phyloP scores from a whole-genome alignment of 352 stramenopile species.

The Globisporangium acanthophoron region DNA sequence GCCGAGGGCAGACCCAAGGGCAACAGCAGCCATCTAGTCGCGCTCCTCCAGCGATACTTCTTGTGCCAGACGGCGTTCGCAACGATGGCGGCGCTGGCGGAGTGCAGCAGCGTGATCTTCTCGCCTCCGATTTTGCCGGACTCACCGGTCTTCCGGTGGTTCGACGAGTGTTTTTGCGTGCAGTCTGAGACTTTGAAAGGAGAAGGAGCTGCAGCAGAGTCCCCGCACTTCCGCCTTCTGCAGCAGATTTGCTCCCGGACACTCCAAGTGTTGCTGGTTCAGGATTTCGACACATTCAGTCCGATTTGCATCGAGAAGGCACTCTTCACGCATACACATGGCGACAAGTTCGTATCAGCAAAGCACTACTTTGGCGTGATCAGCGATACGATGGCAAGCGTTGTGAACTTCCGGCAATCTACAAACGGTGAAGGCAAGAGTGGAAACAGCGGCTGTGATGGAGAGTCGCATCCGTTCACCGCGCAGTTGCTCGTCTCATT shows the following conservation, averaged over 20 bases:
- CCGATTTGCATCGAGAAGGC: constrained; percentile 37
- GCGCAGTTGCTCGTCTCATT: constrained; percentile 32
- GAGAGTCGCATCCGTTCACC: background rate
- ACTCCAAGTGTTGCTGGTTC: constrained; percentile 26
- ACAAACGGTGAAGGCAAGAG: background rate
- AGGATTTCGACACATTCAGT: constrained; percentile 20
- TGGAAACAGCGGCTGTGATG: background rate
- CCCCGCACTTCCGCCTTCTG: constrained; percentile 35
- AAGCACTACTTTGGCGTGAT: constrained; percentile 37
- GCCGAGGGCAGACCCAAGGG: background rate
- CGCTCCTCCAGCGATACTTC: constrained; percentile 25
- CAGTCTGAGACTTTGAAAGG: constrained; percentile 6
- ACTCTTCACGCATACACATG: constrained; percentile 23
- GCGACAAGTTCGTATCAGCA: constrained; percentile 24
- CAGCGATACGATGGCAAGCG: constrained; percentile 9
- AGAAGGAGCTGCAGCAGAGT: constrained; percentile 6
- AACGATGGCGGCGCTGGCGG: constrained; percentile 14
- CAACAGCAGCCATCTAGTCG: constrained; percentile 7
- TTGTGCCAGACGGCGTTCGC: constrained; percentile 26
- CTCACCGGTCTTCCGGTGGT: constrained; percentile 29
- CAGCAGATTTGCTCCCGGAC: constrained; percentile 32
- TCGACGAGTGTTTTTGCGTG: constrained; percentile 58
- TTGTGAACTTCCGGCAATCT: background rate
- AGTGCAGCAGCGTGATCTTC: constrained; percentile 11
- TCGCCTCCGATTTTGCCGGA: constrained; percentile 11